These are phyloP conservation scores for Trichoderma cornu-damae DNA, from an alignment of 2,329 filamentous ascomycete genomes.

Conservation along the genomic window DNA sequence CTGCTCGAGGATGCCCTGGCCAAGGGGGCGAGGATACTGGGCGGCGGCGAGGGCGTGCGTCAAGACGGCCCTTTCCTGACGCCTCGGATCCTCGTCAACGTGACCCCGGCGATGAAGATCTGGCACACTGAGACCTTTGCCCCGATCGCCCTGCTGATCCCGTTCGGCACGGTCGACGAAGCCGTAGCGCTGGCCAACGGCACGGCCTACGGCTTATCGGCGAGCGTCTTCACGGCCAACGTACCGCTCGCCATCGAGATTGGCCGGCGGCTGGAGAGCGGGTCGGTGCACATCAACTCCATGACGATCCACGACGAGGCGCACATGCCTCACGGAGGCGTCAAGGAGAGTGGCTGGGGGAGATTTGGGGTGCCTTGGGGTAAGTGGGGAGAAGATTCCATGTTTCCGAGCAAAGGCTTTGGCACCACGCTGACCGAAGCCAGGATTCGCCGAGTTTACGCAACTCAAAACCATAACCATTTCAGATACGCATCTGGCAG, in stretches of 20 bases:
- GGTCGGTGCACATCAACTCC: constrained; percentile 61
- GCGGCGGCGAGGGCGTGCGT: constrained; percentile 33
- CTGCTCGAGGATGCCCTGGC: constrained; percentile 62
- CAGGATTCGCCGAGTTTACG: background rate
- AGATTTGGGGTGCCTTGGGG: constrained; percentile 39
- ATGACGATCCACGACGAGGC: constrained; percentile 62
- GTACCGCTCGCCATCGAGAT: constrained; percentile 54
- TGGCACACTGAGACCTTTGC: constrained; percentile 74
- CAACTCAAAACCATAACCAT: background rate
- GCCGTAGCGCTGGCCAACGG: constrained; percentile 72
- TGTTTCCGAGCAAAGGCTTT: background rate
- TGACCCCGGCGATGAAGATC: constrained; percentile 63
- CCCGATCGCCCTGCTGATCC: constrained; percentile 62
- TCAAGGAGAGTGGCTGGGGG: constrained; percentile 59
- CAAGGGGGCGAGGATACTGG: constrained; percentile 56
- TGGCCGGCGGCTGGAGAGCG: constrained; percentile 59
- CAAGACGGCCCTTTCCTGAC: constrained; percentile 44
- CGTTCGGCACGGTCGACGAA: constrained; percentile 62
- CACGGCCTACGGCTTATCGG: constrained; percentile 69
- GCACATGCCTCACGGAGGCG: constrained; percentile 60
- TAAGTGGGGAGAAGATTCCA: background rate
- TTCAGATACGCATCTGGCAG: background rate
- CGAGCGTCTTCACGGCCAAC: constrained; percentile 67
- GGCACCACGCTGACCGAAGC: background rate
- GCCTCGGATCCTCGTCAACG: constrained; percentile 61